These are phyloP conservation scores for Baudoinia panamericana DNA, from an alignment of 495 filamentous ascomycete genomes.

Conservation along the genomic window DNA sequence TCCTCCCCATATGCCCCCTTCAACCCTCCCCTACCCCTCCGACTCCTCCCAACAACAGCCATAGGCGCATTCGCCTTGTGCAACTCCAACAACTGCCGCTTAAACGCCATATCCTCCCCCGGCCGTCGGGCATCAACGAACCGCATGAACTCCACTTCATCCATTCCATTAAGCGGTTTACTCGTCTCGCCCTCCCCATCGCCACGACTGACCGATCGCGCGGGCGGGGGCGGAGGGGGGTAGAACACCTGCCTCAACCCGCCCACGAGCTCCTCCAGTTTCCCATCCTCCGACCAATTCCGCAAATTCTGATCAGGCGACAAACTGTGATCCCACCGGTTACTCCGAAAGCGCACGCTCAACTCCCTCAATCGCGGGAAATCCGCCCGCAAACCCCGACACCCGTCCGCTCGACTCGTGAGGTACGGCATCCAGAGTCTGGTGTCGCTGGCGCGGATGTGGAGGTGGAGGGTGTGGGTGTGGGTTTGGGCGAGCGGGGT, in stretches of 20 bases:
- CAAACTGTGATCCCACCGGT: slow-evolving; percentile 13
- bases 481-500: background rate
- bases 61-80: slow-evolving; percentile 8
- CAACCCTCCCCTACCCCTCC: background rate
- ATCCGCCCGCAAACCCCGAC: slow-evolving; percentile 25
- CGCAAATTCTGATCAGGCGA: slow-evolving; percentile 12
- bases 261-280: slow-evolving; percentile 16
- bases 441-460: slow-evolving; percentile 25
- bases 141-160: slow-evolving; percentile 6
- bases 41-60: too few relatives aligned
- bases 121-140: slow-evolving; percentile 5
- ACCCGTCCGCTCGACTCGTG: slow-evolving; percentile 12
- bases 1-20: too few relatives aligned
- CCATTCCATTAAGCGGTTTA: slow-evolving; percentile 14
- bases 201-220: background rate
- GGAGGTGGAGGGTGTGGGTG: slow-evolving; percentile 24
- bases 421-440: slow-evolving; percentile 30
- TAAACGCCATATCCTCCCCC: slow-evolving; percentile 14
- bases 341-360: slow-evolving; percentile 24
- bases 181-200: background rate
- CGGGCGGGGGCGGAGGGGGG: background rate
- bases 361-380: slow-evolving; percentile 25
- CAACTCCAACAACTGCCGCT: slow-evolving; percentile 11
- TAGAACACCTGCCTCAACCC: slow-evolving; percentile 8
- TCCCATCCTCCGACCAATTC: slow-evolving; percentile 13